Conservation (phyloP, 2,329 filamentous ascomycete genomes). For the Botrytis elliptica region DNA sequence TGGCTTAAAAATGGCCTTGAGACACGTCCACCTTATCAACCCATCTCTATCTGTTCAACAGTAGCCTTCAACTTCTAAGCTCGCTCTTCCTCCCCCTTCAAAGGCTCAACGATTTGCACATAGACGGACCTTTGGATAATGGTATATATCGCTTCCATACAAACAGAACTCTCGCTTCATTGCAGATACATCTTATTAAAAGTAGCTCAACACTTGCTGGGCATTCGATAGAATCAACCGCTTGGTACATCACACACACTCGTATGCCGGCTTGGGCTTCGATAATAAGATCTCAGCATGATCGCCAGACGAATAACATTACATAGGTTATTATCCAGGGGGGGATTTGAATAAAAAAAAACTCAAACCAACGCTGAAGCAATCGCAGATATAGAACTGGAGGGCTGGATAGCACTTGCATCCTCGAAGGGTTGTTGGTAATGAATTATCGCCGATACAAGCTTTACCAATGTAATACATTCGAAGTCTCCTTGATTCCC, state of each 20-base stretch:
- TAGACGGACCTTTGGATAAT: fast-evolving
- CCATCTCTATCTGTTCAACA: background rate
- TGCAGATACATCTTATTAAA: background rate
- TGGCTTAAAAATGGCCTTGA: background rate
- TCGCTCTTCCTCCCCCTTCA: background rate
- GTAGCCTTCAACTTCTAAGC: background rate
- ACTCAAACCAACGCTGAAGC: background rate
- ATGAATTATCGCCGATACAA: background rate
- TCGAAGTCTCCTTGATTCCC: background rate
- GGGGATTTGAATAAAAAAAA: too few relatives aligned
- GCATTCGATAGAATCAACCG: background rate
- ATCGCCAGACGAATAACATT: background rate
- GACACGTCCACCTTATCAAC: background rate
- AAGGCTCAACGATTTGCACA: fast-evolving
- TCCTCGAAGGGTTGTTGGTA: background rate
- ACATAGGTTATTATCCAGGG: too few relatives aligned
- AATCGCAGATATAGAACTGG: background rate
- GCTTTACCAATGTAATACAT: background rate
- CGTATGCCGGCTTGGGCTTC: background rate
- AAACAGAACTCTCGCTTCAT: background rate
- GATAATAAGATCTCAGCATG: background rate
- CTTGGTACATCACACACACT: background rate
- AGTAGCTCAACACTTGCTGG: background rate
- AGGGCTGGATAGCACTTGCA: background rate
- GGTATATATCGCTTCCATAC: fast-evolving